Percentiles rank a stretch among this genome's conserved stretches.
phyloP scores from a whole-genome alignment of 768 basidiomycete genomes.

The Phaeolepiota aurea region DNA sequence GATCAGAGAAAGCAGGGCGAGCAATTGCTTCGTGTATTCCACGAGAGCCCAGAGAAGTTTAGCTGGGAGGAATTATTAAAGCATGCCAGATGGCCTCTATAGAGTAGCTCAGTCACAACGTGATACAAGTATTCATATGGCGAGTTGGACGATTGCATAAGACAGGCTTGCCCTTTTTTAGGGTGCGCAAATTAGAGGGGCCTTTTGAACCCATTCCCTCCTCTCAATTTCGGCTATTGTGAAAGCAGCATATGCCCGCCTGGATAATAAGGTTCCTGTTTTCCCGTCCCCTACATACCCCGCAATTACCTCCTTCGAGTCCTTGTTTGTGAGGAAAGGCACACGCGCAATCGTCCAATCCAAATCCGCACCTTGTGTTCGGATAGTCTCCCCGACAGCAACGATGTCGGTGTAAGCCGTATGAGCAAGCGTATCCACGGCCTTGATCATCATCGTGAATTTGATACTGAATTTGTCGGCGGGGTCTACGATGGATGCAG shows the following conservation, averaged over 20 bases:
- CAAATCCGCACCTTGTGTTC: constrained; percentile 36
- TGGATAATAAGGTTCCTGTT: constrained; percentile 38
- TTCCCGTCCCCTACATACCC: constrained; percentile 66
- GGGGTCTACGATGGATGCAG: constrained; percentile 54
- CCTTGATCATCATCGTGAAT: constrained; percentile 34
- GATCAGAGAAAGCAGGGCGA: constrained; percentile 30
- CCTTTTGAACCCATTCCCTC: constrained; percentile 51
- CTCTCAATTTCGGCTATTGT: constrained; percentile 47
- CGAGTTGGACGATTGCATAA: too few species aligned
- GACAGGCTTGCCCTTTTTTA: too few species aligned
- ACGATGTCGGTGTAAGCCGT: constrained; percentile 65
- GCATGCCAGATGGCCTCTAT: constrained; percentile 26
- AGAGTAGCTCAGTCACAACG: too few species aligned
- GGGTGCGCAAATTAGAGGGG: constrained; percentile 34
- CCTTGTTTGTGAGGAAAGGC: constrained; percentile 46
- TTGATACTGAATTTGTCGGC: constrained; percentile 45
- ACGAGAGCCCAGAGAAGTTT: constrained; percentile 72
- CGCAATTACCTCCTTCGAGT: constrained; percentile 36
- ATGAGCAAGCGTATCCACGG: constrained; percentile 32
- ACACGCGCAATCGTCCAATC: constrained; percentile 70
- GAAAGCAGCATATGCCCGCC: constrained; percentile 55
- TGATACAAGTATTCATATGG: too few species aligned
- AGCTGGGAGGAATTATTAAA: constrained; percentile 75
- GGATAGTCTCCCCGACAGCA: constrained; percentile 49
- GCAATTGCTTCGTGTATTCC: constrained; percentile 58